Base-by-base conservation (phyloP, 2,329 filamentous ascomycete species). In the Lecanosticta acicola region DNA sequence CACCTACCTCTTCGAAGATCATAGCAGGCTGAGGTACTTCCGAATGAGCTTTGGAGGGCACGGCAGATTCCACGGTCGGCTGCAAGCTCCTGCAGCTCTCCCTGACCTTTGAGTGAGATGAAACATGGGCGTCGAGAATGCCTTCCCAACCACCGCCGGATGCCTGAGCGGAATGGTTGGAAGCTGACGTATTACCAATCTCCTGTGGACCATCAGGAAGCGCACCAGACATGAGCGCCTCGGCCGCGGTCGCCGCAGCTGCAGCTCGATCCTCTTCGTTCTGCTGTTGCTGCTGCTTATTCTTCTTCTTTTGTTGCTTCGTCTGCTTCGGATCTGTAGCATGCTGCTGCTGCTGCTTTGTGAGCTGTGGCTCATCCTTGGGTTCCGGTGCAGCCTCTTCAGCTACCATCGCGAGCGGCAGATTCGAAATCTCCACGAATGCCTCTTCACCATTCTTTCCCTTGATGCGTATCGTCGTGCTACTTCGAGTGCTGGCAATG, bases 141-240 rank as follows among this genome's bases (percentile, higher is more conserved):
- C 39, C 26, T 14, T 29, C 26, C 17, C 43, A 40, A 16, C 21
- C 38, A 18, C 26, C 40, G 13, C 24, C 48, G 11, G 51, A 51
- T 20, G 41, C 46, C 35, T 47, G 46, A 2, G 20, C 39, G 8
- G 52, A 51, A n/a, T 24, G 32, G n/a, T 37, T 32, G 11, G 10
- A 20, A 11, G 43, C 37, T 13, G 24, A 29, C 24, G 5, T 29
- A 26, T 26, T 17, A 19, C 11, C 16, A n/a, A 7, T 36, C 32
- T 11, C 32, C 39, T 14, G 18, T 14, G n/a, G 35, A 34, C 21
- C 32, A 26, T 14, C 39, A 3, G 47, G 46, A 3, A 58, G 49
- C 11, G 51, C 57, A 24, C 57, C 59, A 32, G 54, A 56, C 55
- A 62, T 59, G n/a, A 58, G 11, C 1, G 41, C 49, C 24, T 51